A percentile compares a stretch with the other conserved stretches of the same genome.
Conservation (phyloP, 352 stramenopile species). For the Phytopythium cucurbitacearum region DNA sequence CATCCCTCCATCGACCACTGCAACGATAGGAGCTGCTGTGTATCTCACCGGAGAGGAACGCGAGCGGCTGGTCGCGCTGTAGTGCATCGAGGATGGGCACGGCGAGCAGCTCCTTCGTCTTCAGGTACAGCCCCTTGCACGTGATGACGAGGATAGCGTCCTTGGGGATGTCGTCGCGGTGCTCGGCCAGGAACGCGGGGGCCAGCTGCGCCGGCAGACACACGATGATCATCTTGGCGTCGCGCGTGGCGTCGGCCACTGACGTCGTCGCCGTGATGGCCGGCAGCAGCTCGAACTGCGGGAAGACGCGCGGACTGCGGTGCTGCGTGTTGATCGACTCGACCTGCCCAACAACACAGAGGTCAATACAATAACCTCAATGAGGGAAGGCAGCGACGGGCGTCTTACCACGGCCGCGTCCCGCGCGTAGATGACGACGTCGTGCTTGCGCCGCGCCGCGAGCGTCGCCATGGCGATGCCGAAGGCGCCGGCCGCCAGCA, state of each 20-base stretch:
- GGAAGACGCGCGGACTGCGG: conserved; percentile 90
- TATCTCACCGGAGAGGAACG: conserved; percentile 84
- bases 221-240: conserved; percentile 93
- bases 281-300: conserved; percentile 78
- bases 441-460: conserved; percentile 85
- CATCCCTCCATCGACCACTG: not conserved
- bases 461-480: conserved; percentile 94
- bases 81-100: conserved; percentile 92
- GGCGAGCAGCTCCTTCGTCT: conserved; percentile 94
- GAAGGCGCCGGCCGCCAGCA: conserved; percentile 95
- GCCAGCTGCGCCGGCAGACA: conserved; percentile 95
- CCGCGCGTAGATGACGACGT: conserved; percentile 91
- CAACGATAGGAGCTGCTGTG: conserved; percentile 4
- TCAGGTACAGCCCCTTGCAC: conserved; percentile 95
- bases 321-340: conserved; percentile 91
- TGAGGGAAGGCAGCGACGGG: not conserved
- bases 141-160: conserved; percentile 92
- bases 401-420: conserved; percentile 23
- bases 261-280: conserved; percentile 88
- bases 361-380: not conserved
- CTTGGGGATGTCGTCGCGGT: conserved; percentile 84
- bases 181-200: conserved; percentile 83
- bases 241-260: conserved; percentile 76
- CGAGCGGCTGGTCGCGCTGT: conserved; percentile 90
- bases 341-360: conserved; percentile 34